Percentiles rank a stretch among this genome's conserved stretches.
Evolutionary conservation across 2,329 filamentous ascomycete genomes (phyloP).

Genomic region (Diaporthe aspalathi): DNA sequence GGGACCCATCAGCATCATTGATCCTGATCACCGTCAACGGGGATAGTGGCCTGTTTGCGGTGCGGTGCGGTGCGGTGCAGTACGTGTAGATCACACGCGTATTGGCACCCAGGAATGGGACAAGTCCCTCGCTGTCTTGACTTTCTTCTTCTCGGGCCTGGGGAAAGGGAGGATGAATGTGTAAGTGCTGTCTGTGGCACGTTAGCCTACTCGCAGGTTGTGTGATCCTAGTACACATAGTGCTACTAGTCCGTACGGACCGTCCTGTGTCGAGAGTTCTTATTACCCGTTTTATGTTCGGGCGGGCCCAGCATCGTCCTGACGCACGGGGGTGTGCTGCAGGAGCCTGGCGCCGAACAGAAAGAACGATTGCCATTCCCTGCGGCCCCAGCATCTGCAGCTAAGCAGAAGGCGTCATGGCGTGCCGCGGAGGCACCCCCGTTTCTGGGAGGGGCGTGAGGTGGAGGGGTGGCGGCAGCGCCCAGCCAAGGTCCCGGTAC

Average conservation of each 20-base stretch:
- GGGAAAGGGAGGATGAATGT: not conserved
- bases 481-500: slow-evolving; percentile 30
- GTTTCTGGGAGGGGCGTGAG: slow-evolving; percentile 37
- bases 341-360: slow-evolving; percentile 31
- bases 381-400: slow-evolving; percentile 40
- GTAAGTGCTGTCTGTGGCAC: no score
- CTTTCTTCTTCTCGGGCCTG: not conserved
- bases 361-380: slow-evolving; percentile 33
- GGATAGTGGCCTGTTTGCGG: not conserved
- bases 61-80: no score
- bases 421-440: slow-evolving; percentile 37
- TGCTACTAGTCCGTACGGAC: slow-evolving; percentile 5
- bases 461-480: slow-evolving; percentile 22
- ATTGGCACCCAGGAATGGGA: slow-evolving; percentile 3
- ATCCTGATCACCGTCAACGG: slow-evolving; percentile 6
- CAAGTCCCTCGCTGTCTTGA: not conserved
- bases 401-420: slow-evolving; percentile 39
- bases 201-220: no score
- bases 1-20: slow-evolving; percentile 1
- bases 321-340: slow-evolving; percentile 32
- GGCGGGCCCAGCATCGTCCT: slow-evolving; percentile 35
- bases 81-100: not conserved
- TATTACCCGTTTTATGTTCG: slow-evolving; percentile 33
- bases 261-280: slow-evolving; percentile 30
- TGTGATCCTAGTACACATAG: no score